Evolutionary conservation across 306 rosid genomes (phyloP), one percentile per base, ranked within the genome.

Genomic region (Castanea sativa): DNA sequence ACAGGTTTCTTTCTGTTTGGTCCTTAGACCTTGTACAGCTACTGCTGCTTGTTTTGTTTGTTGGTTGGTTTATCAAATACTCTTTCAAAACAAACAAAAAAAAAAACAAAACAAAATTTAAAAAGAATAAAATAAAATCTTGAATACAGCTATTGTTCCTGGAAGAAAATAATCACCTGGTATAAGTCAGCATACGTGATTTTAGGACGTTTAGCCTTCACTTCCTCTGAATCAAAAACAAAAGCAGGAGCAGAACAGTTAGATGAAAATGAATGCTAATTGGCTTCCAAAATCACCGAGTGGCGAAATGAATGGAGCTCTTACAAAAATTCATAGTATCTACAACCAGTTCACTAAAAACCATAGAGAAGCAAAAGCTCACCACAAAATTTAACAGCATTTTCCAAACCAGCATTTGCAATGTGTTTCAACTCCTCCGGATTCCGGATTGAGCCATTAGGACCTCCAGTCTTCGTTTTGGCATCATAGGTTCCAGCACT

Each of bases 401-500:
- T 85, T 84, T 84, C 67, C 74, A 94, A 53, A 13, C 97, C 97
- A 51, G 59, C 88, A 79, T 94, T 94, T 21, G 92, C 90, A 8
- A 13, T 6, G 25, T 90, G 98, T 11, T 69, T 82, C 69, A 94
- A 61, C 79, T 94, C 97, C 49, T 32, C 14, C 33, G 2, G 23
- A 13, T 76, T 87, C 78, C 93, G 86, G 75, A 94, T 94, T 20
- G 97, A 94, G 75, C 98, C 98, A 75, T 92, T 73, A 15, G 98
- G 92, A 57, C 97, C 99, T 76, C 97, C 97, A 0, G 92, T 91
- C 81, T 76, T 85, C 21, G 90, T 80, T 33, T 78, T 73, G 32
- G 77, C 91, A 14, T 92, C 95, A 25, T 85, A 94, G 53, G 97
- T 92, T 77, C 92, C 97, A 56, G 99, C 99, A 53, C 85, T 94